These are phyloP conservation scores for Coemansia sp. DNA, from an alignment of 192 early-diverging fungal species.

Conservation along the genomic window DNA sequence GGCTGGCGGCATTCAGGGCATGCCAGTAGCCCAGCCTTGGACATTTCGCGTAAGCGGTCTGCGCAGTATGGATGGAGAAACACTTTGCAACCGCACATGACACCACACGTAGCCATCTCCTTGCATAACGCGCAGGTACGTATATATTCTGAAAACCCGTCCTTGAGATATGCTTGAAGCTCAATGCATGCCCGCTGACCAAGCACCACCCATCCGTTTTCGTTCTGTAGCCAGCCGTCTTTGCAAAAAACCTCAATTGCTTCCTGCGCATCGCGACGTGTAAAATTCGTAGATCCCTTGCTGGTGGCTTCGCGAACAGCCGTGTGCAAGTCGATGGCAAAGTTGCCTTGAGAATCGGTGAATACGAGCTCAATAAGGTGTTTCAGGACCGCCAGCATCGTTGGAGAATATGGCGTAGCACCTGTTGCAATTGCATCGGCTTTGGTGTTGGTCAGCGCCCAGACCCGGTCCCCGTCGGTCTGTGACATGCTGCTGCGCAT, in stretches of 20 bases:
- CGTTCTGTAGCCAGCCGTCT: constrained; percentile 25
- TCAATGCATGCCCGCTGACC: constrained; percentile 32
- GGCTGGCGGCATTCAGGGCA: constrained; percentile 25
- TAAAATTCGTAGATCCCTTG: constrained; percentile 6
- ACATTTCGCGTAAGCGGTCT: constrained; percentile 9
- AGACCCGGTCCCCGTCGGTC: constrained; percentile 15
- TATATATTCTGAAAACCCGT: constrained; percentile 29
- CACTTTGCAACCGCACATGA: constrained; percentile 26
- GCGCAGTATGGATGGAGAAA: constrained; percentile 38
- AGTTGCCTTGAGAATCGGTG: constrained; percentile 30
- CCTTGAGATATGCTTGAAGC: constrained; percentile 25
- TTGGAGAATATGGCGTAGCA: constrained; percentile 22
- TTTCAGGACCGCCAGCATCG: constrained; percentile 24
- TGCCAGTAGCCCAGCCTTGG: constrained; percentile 6
- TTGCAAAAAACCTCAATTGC: constrained; percentile 13
- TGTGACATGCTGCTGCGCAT: constrained; percentile 41
- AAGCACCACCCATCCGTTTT: constrained; percentile 13
- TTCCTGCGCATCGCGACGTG: constrained; percentile 15
- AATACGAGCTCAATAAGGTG: constrained; percentile 25
- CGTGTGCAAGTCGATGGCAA: constrained; percentile 19
- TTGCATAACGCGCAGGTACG: constrained; percentile 30
- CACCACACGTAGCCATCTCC: constrained; percentile 31
- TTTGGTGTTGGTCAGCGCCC: constrained; percentile 38
- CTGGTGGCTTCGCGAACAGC: constrained; percentile 14
- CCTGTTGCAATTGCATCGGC: constrained; percentile 23